Evolutionary conservation across 345 rosid genomes (phyloP), one percentile per base, ranked within the genome.

Genomic region (Rhodamnia rubescens): DNA sequence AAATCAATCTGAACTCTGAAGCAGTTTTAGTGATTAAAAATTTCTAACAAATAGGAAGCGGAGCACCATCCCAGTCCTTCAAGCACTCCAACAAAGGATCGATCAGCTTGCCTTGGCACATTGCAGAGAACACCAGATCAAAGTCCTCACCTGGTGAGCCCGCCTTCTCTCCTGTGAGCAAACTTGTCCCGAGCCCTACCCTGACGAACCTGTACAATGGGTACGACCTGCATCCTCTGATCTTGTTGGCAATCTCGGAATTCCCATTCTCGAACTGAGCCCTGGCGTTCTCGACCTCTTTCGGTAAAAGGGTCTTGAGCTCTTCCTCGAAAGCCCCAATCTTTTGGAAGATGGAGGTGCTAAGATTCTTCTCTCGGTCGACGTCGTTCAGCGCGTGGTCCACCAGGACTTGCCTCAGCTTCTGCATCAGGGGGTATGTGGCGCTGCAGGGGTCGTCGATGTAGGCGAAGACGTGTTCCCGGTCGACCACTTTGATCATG

Each of bases 41-140:
- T 69, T 74, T 15, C 87, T 89, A 88, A 83, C 92, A 89, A 16
- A 95, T 89, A 0, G 96, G 93, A 82, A 95, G 87, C 18, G 98
- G 98, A 84, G 94, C 92, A 49, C 96, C 96, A 57, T 95, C 90
- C 98, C 96, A 95, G n/a, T 92, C 95, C 86, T 80, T 86, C 84
- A 95, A 92, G 83, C 96, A 94, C 53, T 94, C 94, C 88, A 94
- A 61, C 93, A 94, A 59, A 9, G 96, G 96, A 89, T 93, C 96
- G 86, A 94, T 92, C 84, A 92, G 55, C 69, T 89, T 92, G 29
- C 98, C 95, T 69, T 88, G 89, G 82, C 96, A 92, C 69, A 95
- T 91, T 40, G 95, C 96, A 12, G 89, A 52, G 89, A 92, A 93
- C 42, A 94, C 93, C 90, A 90, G 88, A 78, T 95, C 96, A 2